These are phyloP conservation scores for Lepidium didymum DNA, from an alignment of 345 rosid genomes.

Conservation along the genomic window DNA sequence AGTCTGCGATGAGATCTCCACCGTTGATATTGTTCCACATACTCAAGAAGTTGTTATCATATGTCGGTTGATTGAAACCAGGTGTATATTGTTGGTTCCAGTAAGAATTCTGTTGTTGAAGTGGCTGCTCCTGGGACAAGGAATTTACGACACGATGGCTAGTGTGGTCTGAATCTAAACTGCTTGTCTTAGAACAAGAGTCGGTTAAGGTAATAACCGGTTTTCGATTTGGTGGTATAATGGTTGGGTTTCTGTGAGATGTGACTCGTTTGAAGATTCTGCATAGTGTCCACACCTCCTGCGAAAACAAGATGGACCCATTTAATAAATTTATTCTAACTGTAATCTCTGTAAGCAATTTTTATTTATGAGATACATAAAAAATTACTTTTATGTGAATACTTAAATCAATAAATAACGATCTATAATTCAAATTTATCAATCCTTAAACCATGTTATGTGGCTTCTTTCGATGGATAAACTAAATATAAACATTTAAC, in stretches of 20 bases:
- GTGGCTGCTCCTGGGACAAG: constrained; percentile 18
- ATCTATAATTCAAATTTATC: no score
- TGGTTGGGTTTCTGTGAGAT: constrained; percentile 12
- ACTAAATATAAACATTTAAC: no score
- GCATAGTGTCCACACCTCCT: constrained; percentile 89
- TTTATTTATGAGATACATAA: not conserved
- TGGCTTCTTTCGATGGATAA: no score
- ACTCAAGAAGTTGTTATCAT: constrained; percentile 21
- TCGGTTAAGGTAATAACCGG: constrained; percentile 29
- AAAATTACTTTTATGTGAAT: no score
- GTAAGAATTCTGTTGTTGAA: constrained; percentile 6
- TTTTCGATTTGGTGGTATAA: constrained; percentile 22
- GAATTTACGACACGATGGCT: constrained; percentile 35
- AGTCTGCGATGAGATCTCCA: constrained; percentile 36
- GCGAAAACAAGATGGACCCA: constrained; percentile 18
- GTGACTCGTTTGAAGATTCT: constrained; percentile 63
- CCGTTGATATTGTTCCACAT: constrained; percentile 30
- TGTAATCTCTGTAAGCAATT: constrained; percentile 5
- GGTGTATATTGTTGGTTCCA: constrained; percentile 15
- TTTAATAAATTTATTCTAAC: not conserved
- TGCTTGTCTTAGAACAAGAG: constrained; percentile 46
- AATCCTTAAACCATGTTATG: no score
- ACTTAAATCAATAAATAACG: no score
- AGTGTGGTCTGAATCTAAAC: constrained; percentile 45
- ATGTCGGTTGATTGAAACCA: constrained; percentile 6